A percentile compares a stretch with the other conserved stretches of the same genome.
These are phyloP conservation scores for Lycium barbarum DNA, from an alignment of 257 asterid genomes.

Conservation along the genomic window DNA sequence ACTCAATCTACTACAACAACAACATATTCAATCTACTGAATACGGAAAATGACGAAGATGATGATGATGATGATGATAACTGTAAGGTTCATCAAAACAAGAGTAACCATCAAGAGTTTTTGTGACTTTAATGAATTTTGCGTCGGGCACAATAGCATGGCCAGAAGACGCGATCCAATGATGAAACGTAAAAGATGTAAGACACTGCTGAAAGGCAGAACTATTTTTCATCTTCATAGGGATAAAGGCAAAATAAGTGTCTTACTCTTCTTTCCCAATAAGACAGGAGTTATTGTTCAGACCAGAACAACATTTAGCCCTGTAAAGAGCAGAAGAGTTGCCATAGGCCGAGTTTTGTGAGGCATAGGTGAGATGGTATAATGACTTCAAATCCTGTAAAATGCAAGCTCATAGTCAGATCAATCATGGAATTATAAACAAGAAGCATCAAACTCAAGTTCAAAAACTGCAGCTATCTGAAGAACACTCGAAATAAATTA, in stretches of 20 bases:
- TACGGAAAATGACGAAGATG: too few relatives aligned
- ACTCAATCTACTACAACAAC: too few relatives aligned
- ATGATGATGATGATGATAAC: too few relatives aligned
- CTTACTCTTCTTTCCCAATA: constrained; percentile 95
- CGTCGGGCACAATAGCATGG: neutral
- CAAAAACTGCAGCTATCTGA: too few relatives aligned
- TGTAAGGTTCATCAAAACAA: neutral
- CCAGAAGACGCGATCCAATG: neutral
- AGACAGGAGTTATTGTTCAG: constrained; percentile 74
- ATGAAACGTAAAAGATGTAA: too few relatives aligned
- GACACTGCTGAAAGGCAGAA: neutral
- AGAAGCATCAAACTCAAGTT: too few relatives aligned
- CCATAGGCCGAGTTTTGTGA: constrained; percentile 84
- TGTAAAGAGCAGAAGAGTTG: constrained; percentile 77
- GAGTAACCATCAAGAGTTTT: neutral
- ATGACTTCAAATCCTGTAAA: neutral
- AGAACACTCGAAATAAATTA: too few relatives aligned
- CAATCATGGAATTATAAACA: too few relatives aligned
- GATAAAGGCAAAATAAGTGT: constrained; percentile 6
- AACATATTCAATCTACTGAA: too few relatives aligned
- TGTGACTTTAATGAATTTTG: neutral
- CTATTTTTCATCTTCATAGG: neutral
- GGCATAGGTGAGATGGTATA: constrained; percentile 56
- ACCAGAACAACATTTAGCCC: constrained; percentile 81
- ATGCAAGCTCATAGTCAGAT: neutral